Evolutionary conservation across 352 stramenopile species (phyloP).

Genomic region (Globisporangium camurandrum): DNA sequence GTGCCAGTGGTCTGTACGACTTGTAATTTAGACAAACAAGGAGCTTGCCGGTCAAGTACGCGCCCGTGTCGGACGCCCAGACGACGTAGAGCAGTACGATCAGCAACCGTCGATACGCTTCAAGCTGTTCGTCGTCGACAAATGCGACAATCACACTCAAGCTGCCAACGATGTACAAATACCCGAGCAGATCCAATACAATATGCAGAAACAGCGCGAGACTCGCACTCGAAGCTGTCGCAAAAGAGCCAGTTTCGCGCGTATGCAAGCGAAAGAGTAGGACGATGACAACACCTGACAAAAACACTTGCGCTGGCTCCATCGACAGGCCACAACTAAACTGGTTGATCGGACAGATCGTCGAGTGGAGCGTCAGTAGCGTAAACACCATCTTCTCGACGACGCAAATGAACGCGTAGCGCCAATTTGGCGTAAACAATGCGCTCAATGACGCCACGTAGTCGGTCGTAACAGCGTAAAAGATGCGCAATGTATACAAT

Average conservation of each 20-base stretch:
- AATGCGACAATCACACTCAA: conserved; percentile 57
- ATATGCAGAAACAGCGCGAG: conserved; percentile 28
- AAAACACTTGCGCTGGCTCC: conserved; percentile 39
- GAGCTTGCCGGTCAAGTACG: conserved; percentile 89
- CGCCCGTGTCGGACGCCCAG: conserved; percentile 87
- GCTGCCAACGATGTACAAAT: conserved; percentile 60
- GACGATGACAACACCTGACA: conserved; percentile 46
- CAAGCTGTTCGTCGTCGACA: conserved; percentile 48
- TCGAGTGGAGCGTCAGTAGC: conserved; percentile 56
- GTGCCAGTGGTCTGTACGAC: conserved; percentile 77
- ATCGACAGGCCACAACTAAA: conserved; percentile 46
- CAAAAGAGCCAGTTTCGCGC: conserved; percentile 13
- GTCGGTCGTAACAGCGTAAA: conserved; percentile 53
- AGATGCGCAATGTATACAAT: conserved; percentile 43
- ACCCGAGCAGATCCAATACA: conserved; percentile 56
- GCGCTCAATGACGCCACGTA: conserved; percentile 48
- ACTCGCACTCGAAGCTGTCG: neutral
- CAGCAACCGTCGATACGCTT: conserved; percentile 51
- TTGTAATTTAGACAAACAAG: conserved; percentile 85
- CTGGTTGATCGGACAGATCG: conserved; percentile 64
- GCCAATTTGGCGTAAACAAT: conserved; percentile 55
- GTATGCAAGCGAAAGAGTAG: conserved; percentile 37
- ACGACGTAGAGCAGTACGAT: conserved; percentile 68
- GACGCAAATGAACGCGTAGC: conserved; percentile 57
- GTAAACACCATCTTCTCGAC: conserved; percentile 65